phyloP scores from a whole-genome alignment of 305 asterid genomes.

The Fraxinus latifolia region DNA sequence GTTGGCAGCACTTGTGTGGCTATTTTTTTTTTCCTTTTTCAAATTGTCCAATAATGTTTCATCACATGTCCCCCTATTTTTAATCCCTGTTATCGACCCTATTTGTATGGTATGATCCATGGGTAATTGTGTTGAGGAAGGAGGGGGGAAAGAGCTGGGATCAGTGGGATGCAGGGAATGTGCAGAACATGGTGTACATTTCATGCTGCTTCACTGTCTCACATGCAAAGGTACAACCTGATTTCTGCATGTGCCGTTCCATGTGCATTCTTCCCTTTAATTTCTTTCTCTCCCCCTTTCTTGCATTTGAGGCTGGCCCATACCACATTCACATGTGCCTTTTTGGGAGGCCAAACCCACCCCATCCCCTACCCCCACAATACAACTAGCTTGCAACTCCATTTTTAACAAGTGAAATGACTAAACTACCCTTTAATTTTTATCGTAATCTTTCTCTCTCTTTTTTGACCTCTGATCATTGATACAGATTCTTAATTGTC shows the following conservation, averaged over 20 bases:
- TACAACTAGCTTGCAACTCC: constrained; percentile 26
- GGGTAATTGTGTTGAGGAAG: constrained; percentile 7
- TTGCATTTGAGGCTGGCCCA: constrained; percentile 44
- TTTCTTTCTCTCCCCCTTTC: constrained; percentile 15
- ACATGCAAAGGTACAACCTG: constrained; percentile 34
- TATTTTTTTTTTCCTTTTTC: no score
- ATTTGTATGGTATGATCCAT: no score
- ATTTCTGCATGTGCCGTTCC: constrained; percentile 55
- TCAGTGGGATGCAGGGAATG: constrained; percentile 88
- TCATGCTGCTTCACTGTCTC: constrained; percentile 87
- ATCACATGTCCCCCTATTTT: no score
- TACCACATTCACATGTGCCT: constrained; percentile 54
- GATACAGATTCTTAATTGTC: not conserved
- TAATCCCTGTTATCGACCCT: no score
- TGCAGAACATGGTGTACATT: constrained; percentile 91
- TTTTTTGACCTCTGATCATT: constrained; percentile 11
- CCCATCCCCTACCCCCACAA: constrained; percentile 9
- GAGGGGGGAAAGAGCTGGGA: constrained; percentile 14
- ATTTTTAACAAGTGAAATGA: not conserved
- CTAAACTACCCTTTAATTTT: not conserved
- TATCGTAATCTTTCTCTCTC: no score
- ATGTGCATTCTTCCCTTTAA: constrained; percentile 41
- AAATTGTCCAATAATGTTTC: no score
- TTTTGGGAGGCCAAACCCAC: constrained; percentile 40
- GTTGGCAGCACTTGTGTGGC: no score